Evolutionary conservation across 495 filamentous ascomycete species (phyloP).

Genomic region (Letharia columbiana): DNA sequence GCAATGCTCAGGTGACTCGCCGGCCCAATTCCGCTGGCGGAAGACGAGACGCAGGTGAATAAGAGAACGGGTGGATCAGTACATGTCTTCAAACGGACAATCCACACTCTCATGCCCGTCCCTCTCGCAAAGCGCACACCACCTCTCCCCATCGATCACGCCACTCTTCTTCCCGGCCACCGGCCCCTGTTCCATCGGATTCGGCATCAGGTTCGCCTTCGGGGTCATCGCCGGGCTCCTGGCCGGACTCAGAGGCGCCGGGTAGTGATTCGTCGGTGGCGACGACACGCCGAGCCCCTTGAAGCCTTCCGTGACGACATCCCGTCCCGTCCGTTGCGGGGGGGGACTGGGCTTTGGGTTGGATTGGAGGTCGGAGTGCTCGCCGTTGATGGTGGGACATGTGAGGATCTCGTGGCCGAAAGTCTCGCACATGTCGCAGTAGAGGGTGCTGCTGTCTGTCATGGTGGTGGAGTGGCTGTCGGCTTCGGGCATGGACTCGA

Average conservation of each 20-base stretch:
- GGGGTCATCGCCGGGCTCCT: constrained; percentile 19
- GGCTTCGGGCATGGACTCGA: constrained; percentile 21
- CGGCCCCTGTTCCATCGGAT: constrained; percentile 59
- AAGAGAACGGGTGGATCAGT: not conserved
- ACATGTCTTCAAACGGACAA: constrained; percentile 76
- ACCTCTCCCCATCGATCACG: constrained; percentile 73
- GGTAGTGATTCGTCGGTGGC: constrained; percentile 22
- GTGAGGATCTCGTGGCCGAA: constrained; percentile 89
- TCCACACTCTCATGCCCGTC: constrained; percentile 95
- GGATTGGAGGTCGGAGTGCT: constrained; percentile 25
- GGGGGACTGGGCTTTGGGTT: constrained; percentile 11
- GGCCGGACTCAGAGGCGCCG: constrained; percentile 34
- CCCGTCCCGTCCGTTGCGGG: constrained; percentile 34
- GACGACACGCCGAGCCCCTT: constrained; percentile 34
- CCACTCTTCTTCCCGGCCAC: constrained; percentile 74
- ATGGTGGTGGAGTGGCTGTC: constrained; percentile 61
- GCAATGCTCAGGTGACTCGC: constrained; percentile 2
- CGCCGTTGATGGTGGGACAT: constrained; percentile 78
- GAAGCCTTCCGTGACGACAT: constrained; percentile 39
- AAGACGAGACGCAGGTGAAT: not conserved
- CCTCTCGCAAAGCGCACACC: constrained; percentile 94
- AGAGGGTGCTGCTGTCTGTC: constrained; percentile 62
- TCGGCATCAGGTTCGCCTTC: constrained; percentile 36
- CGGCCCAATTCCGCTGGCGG: not conserved
- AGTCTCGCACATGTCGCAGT: constrained; percentile 95